These are phyloP conservation scores for Pythium folliculosum DNA, from an alignment of 352 stramenopile genomes.

Conservation along the genomic window DNA sequence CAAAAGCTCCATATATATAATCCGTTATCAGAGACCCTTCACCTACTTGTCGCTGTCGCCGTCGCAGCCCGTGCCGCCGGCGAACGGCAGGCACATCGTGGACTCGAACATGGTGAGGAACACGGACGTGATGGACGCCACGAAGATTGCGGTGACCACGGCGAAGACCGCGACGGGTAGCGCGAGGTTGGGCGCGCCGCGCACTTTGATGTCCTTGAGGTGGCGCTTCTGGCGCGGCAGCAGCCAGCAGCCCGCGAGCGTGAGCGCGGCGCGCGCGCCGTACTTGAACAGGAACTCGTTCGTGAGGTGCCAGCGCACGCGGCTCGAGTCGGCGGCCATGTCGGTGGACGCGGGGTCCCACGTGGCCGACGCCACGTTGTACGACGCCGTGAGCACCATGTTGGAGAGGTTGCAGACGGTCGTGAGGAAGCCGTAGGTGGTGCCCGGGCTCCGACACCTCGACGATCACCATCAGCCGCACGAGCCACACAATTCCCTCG, in stretches of 20 bases:
- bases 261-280: conserved; percentile 12
- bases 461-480: conserved; percentile 23
- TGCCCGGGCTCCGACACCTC: conserved; percentile 23
- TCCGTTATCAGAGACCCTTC: not conserved
- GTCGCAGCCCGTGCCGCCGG: conserved; percentile 24
- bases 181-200: conserved; percentile 23
- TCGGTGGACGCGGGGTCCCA: conserved; percentile 2
- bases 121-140: conserved; percentile 20
- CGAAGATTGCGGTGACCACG: conserved; percentile 10
- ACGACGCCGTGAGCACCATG: conserved; percentile 2
- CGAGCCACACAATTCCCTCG: conserved; percentile 16
- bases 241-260: conserved; percentile 3
- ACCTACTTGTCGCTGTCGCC: not conserved
- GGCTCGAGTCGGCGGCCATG: conserved; percentile 7
- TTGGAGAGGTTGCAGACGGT: conserved; percentile 27
- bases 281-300: conserved; percentile 30
- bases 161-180: conserved; percentile 25
- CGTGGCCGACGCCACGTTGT: conserved; percentile 18
- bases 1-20: not conserved
- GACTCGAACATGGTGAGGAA: conserved; percentile 26
- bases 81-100: conserved; percentile 31
- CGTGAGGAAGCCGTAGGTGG: conserved; percentile 28
- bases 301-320: conserved; percentile 27
- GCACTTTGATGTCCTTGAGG: conserved; percentile 30
- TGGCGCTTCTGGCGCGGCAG: conserved; percentile 33